phyloP scores from a whole-genome alignment of 1,139 yeast genomes.

The Suhomyces bokatorum region DNA sequence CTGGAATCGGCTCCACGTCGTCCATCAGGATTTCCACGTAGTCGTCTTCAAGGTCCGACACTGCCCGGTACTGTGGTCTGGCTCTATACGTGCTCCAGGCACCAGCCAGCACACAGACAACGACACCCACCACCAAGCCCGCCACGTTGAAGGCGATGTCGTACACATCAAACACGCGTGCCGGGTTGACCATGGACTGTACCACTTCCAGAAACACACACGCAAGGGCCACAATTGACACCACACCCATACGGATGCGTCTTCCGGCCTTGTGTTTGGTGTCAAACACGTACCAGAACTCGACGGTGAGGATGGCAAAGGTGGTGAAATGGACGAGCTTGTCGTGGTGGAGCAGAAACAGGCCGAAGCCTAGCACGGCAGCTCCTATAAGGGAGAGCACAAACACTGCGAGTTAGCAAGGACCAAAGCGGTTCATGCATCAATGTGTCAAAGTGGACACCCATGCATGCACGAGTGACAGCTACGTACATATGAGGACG shows the following conservation, averaged over 20 bases:
- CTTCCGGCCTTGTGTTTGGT: slow-evolving; percentile 15
- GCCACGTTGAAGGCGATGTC: slow-evolving; percentile 49
- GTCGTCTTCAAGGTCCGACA: slow-evolving; percentile 11
- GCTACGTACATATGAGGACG: slow-evolving; percentile 6
- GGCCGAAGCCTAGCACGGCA: slow-evolving; percentile 54
- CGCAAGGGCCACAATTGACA: slow-evolving; percentile 33
- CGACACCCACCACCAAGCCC: slow-evolving; percentile 36
- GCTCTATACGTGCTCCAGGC: slow-evolving; percentile 1
- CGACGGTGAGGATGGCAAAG: slow-evolving; percentile 51
- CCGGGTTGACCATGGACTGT: slow-evolving; percentile 41
- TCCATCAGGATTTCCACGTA: slow-evolving; percentile 15
- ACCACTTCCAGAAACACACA: slow-evolving; percentile 54
- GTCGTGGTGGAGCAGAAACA: slow-evolving; percentile 49
- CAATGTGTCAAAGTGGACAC: neutral
- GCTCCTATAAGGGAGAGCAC: slow-evolving; percentile 26
- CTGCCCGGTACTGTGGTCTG: neutral
- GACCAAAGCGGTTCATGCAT: neutral
- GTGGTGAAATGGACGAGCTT: slow-evolving; percentile 52
- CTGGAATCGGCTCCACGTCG: slow-evolving; percentile 6
- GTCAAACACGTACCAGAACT: slow-evolving; percentile 58
- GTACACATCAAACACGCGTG: slow-evolving; percentile 46
- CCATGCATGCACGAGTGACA: neutral
- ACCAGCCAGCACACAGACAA: slow-evolving; percentile 10
- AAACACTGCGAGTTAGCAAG: slow-evolving; percentile 19
- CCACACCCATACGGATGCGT: slow-evolving; percentile 3